Conservation (phyloP, 169 alveolate species). For the Cryptosporidium sp. region DNA sequence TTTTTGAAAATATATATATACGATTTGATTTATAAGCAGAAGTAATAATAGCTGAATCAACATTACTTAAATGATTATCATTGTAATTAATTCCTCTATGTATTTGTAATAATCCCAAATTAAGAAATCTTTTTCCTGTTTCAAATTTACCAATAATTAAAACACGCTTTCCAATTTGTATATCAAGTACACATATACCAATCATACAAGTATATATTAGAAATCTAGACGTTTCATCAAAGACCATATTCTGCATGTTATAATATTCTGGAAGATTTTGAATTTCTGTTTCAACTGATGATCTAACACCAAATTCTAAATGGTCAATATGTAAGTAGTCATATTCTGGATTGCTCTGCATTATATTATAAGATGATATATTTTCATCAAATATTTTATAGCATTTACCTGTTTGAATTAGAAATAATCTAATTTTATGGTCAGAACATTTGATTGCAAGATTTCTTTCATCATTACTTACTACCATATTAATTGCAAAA, state of each 20-base stretch:
- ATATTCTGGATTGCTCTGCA: constrained; percentile 85
- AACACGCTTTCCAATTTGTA: constrained; percentile 74
- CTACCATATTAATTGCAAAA: constrained; percentile 83
- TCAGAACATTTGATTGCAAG: constrained; percentile 88
- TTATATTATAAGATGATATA: constrained; percentile 85
- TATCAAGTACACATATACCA: constrained; percentile 92
- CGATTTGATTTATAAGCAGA: constrained; percentile 84
- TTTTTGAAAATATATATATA: constrained; percentile 84
- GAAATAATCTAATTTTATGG: constrained; percentile 86
- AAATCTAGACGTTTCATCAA: constrained; percentile 95
- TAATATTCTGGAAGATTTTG: constrained; percentile 80
- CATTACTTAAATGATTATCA: neutral
- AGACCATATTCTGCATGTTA: constrained; percentile 84
- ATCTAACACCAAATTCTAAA: constrained; percentile 91
- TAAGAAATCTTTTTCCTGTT: constrained; percentile 48
- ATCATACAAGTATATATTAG: constrained; percentile 91
- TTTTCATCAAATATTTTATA: constrained; percentile 88
- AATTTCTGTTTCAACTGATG: constrained; percentile 92
- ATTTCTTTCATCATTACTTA: constrained; percentile 86
- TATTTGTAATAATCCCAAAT: constrained; percentile 33
- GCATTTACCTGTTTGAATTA: constrained; percentile 88
- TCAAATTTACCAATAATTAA: constrained; percentile 85
- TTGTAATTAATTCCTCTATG: neutral
- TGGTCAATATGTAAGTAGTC: constrained; percentile 87
- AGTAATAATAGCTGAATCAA: constrained; percentile 83